Conservation (phyloP, 176 grass and related monocot species). For the Elymus sibiricus region DNA sequence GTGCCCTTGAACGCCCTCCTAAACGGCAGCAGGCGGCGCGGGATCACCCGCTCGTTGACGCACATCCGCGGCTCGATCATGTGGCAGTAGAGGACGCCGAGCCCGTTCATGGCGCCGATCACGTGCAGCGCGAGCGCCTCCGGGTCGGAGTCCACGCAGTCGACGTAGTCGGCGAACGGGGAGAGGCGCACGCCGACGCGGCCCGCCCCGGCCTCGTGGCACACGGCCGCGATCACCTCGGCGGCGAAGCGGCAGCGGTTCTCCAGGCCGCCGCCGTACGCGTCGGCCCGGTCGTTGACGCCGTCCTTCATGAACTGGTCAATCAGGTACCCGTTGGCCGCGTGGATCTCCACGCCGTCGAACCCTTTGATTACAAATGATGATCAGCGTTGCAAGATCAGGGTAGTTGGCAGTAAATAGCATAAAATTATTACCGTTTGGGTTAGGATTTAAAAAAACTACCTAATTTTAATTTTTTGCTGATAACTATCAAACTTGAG, state of each 20-base stretch:
- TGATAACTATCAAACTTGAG: too few species aligned
- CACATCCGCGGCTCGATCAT: constrained; percentile 45
- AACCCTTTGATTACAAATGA: constrained; percentile 30
- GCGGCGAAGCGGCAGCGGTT: constrained; percentile 56
- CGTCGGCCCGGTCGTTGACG: constrained; percentile 36
- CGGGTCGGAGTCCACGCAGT: constrained; percentile 50
- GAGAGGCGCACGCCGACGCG: constrained; percentile 55
- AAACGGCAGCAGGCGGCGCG: constrained; percentile 39
- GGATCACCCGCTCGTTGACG: neutral
- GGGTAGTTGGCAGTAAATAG: too few species aligned
- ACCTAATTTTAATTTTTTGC: too few species aligned
- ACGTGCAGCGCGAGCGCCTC: constrained; percentile 51
- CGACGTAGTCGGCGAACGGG: constrained; percentile 36
- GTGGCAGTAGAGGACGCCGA: constrained; percentile 23
- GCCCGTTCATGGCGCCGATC: constrained; percentile 37
- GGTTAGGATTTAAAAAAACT: too few species aligned
- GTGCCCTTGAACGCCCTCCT: constrained; percentile 39
- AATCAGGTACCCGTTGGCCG: constrained; percentile 40
- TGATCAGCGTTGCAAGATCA: neutral
- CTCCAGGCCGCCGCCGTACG: constrained; percentile 33
- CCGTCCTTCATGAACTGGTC: constrained; percentile 74
- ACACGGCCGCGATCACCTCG: constrained; percentile 39
- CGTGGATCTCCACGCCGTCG: too few species aligned
- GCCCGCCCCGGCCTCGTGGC: constrained; percentile 25
- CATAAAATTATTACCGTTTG: too few species aligned